Evolutionary conservation across 768 basidiomycete species (phyloP), one percentile per base, ranked within the genome.

Genomic region (Suillus variegatus): DNA sequence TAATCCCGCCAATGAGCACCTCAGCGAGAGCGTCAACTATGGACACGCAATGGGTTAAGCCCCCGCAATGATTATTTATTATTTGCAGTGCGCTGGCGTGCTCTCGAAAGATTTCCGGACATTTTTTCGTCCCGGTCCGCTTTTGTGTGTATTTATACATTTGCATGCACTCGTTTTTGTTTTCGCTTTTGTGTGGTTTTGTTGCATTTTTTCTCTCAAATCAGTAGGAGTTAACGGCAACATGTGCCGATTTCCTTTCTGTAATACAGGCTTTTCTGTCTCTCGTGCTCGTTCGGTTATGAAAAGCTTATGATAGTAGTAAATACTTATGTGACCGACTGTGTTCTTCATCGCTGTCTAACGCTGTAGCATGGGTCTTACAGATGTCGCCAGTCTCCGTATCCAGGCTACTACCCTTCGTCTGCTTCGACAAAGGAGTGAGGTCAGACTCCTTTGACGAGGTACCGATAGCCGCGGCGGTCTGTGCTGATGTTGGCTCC

Each of bases 21-120:
- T 93, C 72, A 90, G 91, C 77, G 92, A 92, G 80, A 93, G 92
- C 72, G 90, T 90, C 72, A 90, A 82, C 77, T 92, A 91, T 67
- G 67, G 76, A 46, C 72, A 78, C 55, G 75, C 64, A 65, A 77
- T 77, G 74, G 75, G 77, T 20, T 78, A 67, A 68, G 64, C 41
- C 6, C 18, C 12, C 16, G 36, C 62, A 40, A 20, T 60, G 40
- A 28, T 60, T 6, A 43, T 41, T 43, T 43, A 43, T 60, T 43
- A 13, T 60, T 43, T 60, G 56, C 18, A 43, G 58, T 60, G 41
- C 58, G 28, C 58, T 32, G 58, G 58, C 41, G 58, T 43, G 38
- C 61, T 62, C 54, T 62, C 20, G 35, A 62, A 60, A 62, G 57
- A 10, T 41, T 64, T 61, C 13, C 10, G 55, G 56, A 58, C 16